These are phyloP conservation scores for Aspergillus bridgeri DNA, from an alignment of 495 filamentous ascomycete species.

Conservation along the genomic window DNA sequence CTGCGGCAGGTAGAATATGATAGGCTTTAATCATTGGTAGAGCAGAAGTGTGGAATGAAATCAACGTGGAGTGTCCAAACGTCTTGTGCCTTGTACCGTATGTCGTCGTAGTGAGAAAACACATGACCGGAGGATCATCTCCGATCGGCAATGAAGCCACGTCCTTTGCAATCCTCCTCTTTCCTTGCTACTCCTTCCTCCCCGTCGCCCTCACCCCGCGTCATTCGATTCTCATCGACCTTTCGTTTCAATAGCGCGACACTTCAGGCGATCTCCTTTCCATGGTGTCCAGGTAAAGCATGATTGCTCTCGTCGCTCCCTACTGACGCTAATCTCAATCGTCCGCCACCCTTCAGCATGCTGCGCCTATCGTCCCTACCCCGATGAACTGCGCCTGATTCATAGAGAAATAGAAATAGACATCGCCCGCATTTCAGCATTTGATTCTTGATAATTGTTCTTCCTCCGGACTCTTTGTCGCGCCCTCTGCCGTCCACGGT, in stretches of 20 bases:
- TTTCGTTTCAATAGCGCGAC: background rate
- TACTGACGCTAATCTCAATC: background rate
- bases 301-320: background rate
- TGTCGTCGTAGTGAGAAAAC: background rate
- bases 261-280: background rate
- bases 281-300: background rate
- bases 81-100: background rate
- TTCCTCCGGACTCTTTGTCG: background rate
- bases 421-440: background rate
- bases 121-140: background rate
- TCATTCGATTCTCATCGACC: background rate
- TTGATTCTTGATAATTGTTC: background rate
- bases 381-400: background rate
- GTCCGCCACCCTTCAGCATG: background rate
- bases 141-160: background rate
- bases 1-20: background rate
- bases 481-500: conserved; percentile 1
- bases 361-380: background rate
- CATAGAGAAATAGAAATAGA: background rate
- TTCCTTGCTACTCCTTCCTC: background rate
- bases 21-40: background rate
- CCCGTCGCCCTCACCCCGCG: background rate
- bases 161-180: background rate
- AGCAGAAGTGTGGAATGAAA: background rate
- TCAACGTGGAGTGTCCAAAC: background rate